phyloP scores from a whole-genome alignment of 495 filamentous ascomycete genomes.

The Penicillium soppii region DNA sequence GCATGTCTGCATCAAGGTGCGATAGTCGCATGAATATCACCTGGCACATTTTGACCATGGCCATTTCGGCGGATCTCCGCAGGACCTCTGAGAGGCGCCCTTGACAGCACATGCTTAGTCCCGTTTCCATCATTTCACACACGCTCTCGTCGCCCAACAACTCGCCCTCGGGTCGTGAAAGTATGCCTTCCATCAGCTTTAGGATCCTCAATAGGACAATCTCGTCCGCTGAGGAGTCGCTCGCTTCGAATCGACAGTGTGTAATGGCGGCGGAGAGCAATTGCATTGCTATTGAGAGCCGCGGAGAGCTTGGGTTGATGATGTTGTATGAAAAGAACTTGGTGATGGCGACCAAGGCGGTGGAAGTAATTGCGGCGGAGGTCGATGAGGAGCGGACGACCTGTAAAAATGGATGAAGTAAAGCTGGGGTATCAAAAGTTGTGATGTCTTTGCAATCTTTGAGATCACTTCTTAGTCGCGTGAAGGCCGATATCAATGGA shows the following conservation, averaged over 20 bases:
- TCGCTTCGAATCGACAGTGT: constrained; percentile 96
- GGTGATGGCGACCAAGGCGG: constrained; percentile 91
- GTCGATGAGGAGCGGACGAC: constrained; percentile 96
- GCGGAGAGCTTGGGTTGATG: constrained; percentile 75
- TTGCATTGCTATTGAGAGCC: constrained; percentile 90
- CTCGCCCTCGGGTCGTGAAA: constrained; percentile 87
- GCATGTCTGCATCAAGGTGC: constrained; percentile 72
- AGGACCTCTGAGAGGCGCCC: constrained; percentile 87
- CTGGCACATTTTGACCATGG: constrained; percentile 98
- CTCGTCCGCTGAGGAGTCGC: constrained; percentile 90
- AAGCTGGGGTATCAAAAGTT: constrained; percentile 81
- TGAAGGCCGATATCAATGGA: constrained; percentile 93
- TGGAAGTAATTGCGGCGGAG: constrained; percentile 91
- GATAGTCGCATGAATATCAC: constrained; percentile 93
- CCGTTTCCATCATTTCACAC: constrained; percentile 99
- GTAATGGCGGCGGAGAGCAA: constrained; percentile 92
- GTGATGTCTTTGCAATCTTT: constrained; percentile 92
- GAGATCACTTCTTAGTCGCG: constrained; percentile 82
- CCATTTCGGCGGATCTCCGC: constrained; percentile 87
- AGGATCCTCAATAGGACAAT: constrained; percentile 91
- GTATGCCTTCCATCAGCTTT: constrained; percentile 97
- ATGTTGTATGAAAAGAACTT: constrained; percentile 97
- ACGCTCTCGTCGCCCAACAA: constrained; percentile 94
- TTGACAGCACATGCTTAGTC: constrained; percentile 96
- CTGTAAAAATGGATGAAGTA: constrained; percentile 94